Evolutionary conservation across 306 rosid species (phyloP).

Genomic region (Vigna radiata): DNA sequence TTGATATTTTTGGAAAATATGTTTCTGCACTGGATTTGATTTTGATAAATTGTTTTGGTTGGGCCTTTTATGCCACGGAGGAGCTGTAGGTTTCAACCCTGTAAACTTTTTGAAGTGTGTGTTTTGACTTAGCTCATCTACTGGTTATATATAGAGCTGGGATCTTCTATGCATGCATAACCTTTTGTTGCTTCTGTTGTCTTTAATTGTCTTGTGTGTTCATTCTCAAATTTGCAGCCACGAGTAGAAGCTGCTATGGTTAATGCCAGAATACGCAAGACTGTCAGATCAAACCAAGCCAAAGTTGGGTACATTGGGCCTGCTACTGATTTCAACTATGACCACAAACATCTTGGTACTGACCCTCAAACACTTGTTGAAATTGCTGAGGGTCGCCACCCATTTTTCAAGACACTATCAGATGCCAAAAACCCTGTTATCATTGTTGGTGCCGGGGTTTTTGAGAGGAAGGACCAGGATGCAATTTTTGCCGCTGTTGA

Average conservation of each 20-base stretch:
- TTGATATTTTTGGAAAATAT: constrained; percentile 3
- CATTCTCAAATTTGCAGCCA: constrained; percentile 70
- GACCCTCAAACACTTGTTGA: constrained; percentile 86
- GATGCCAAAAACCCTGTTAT: constrained; percentile 87
- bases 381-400: constrained; percentile 84
- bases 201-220: constrained; percentile 40
- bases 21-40: constrained; percentile 19
- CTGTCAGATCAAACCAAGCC: constrained; percentile 77
- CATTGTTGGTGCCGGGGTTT: constrained; percentile 86
- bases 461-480: constrained; percentile 89
- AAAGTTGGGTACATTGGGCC: constrained; percentile 95
- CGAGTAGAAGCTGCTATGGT: constrained; percentile 98
- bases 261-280: constrained; percentile 93
- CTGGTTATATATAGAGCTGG: neutral
- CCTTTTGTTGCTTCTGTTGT: constrained; percentile 28
- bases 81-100: constrained; percentile 10
- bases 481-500: constrained; percentile 78
- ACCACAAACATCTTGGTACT: constrained; percentile 84
- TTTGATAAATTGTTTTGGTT: constrained; percentile 21
- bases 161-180: constrained; percentile 32
- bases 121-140: constrained; percentile 25
- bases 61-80: neutral
- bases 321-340: constrained; percentile 77
- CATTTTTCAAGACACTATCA: constrained; percentile 66
- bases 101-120: neutral